Base-by-base conservation (phyloP, 148 eudicot genomes). In the Nyssa sinensis region DNA sequence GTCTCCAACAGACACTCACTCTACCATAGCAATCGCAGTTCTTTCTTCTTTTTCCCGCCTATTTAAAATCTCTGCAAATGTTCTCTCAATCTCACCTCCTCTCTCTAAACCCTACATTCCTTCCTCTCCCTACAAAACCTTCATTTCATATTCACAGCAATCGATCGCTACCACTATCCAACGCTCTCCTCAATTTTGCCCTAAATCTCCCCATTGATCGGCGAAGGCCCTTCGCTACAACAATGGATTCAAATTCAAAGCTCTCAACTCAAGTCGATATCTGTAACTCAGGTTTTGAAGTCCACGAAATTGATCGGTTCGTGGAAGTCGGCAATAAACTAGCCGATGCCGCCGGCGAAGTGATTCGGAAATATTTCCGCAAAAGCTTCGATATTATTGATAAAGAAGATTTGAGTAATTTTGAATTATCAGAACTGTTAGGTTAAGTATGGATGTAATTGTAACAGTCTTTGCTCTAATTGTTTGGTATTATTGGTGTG, bases 291-390 rank as follows among this genome's bases (percentile, higher is more conserved):
- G 82, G 19, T 2, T 19, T 74, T 35, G 66, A 74, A 7, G 74
- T 62, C 65, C 74, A 53, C 8, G 92, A 92, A 7, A 62, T 92
- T 12, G 91, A 88, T 65, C 84, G 71, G 0, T 88, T 88, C 68
- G 80, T 84, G 1, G 78, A 53, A 3, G 86, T 90, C 6, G 93
- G 87, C 3, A 86, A 87, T 55, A 39, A 78, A 77, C 80, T 92
- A 55, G 97, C 98, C 3, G 96, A 90, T 74, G 98, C 97, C 34
- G 83, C 98, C 24, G 98, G 97, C 6, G 87, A 81, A 13, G 96
- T 94, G 30, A 92, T 94, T 28, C 89, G 96, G 23, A 81, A 79
- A 51, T 94, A 87, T 71, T 94, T 94, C 77, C 86, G 98, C 47
- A 87, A 90, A 69, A 82, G 77, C 69, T 87, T 94, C 37, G 96